Evolutionary conservation across 306 rosid species (phyloP).

Genomic region (Mimosa bimucronata): DNA sequence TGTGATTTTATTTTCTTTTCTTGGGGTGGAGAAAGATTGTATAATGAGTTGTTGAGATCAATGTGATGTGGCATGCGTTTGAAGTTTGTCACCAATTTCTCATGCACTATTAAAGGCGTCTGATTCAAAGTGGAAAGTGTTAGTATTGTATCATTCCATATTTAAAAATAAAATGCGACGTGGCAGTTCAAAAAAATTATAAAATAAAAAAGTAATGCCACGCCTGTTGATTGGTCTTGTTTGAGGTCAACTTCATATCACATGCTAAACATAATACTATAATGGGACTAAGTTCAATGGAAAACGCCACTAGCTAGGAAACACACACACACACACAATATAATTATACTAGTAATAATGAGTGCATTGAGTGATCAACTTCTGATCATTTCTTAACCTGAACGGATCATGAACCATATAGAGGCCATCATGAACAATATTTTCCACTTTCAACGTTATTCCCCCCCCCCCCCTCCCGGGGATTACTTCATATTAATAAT

Average conservation of each 20-base stretch:
- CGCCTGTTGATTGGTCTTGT: background rate
- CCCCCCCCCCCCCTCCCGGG: too few relatives aligned
- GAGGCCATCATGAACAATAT: background rate
- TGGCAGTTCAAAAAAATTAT: background rate
- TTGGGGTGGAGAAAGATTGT: background rate
- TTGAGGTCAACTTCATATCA: background rate
- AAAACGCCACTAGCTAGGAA: background rate
- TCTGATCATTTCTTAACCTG: background rate
- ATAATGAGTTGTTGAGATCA: background rate
- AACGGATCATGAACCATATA: background rate
- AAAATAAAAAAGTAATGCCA: background rate
- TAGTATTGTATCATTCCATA: too few relatives aligned
- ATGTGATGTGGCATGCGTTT: background rate
- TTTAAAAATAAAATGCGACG: background rate
- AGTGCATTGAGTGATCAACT: background rate
- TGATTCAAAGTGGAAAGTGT: background rate
- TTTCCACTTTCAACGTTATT: background rate
- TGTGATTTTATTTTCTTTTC: too few relatives aligned
- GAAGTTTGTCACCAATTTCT: background rate
- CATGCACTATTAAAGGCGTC: slow-evolving; percentile 6
- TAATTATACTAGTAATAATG: too few relatives aligned
- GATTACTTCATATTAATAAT: background rate
- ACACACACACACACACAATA: too few relatives aligned
- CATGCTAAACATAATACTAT: background rate
- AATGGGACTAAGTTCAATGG: background rate